Evolutionary conservation across 2,329 filamentous ascomycete genomes (phyloP), one percentile per base, ranked within the genome.

Genomic region (Monilinia fructicola): DNA sequence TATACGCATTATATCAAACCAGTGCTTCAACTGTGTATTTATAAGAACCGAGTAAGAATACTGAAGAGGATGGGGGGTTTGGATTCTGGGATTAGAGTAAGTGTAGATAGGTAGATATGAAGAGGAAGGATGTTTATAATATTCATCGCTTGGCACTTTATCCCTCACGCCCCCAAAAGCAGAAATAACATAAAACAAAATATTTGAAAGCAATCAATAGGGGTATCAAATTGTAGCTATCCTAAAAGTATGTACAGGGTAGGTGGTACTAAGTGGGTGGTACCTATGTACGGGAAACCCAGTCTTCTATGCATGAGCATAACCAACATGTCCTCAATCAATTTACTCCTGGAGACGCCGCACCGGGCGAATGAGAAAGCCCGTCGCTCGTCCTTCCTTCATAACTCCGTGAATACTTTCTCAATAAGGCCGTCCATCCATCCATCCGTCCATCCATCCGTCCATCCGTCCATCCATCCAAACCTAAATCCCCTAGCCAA

Each of bases 11-110:
- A 4, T 18, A 38, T 38, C 4, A 16, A 42, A 26, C 2, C n/a
- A 12, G 2, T 38, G 3, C 6, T 16, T 7, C 38, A 42, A 7
- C 12, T 18, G 23, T 21, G 31, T 26, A 40, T 18, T 26, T 12
- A 2, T 14, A 40, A 26, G 3, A 35, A 11, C 4, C 6, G 7
- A 38, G 50, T 14, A 38, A 7, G 21, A 16, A 4, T 18, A 21
- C 10, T 50, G 31, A 23, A 50, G 38, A 42, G 16, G 14, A 14
- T 56, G 54, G 1, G 14, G 23, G 9, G 1, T 35, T 54, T 38
- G 12, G n/a, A 14, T 31, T 23, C 14, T 35, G 40, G 40, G 5
- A 5, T 14, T 54, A 4, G 21, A 12, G 28, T 28, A 80, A 78
- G 18, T 9, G 44, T 42, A 16, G 12, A 14, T 40, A 9, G 10